Conservation (phyloP, 768 basidiomycete genomes). For the Termitomyces sp. region DNA sequence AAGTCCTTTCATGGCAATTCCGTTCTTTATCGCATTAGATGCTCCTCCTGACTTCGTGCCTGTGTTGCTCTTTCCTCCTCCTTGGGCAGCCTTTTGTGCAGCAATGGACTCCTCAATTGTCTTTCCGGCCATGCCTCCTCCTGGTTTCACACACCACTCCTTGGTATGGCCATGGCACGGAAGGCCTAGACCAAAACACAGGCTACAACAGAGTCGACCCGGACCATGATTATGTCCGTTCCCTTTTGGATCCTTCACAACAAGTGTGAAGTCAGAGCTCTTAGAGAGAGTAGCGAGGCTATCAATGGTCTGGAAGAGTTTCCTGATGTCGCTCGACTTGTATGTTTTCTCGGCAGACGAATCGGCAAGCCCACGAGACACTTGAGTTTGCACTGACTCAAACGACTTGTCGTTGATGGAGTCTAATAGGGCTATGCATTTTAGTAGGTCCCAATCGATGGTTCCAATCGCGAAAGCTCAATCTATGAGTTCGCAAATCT, state of each 20-base stretch:
- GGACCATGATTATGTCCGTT: background rate
- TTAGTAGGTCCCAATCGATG: conserved; percentile 11
- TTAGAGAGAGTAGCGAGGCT: background rate
- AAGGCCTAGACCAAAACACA: background rate
- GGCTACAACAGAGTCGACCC: background rate
- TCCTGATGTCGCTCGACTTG: conserved; percentile 1
- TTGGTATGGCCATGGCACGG: background rate
- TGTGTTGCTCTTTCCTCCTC: background rate
- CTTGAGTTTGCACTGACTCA: conserved; percentile 7
- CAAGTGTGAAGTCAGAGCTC: background rate
- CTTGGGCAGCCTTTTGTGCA: background rate
- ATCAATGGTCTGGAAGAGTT: background rate
- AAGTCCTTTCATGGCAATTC: too few relatives aligned
- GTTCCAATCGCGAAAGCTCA: conserved; percentile 10
- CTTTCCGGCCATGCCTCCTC: background rate
- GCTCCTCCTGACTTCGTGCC: too few relatives aligned
- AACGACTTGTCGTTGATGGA: conserved; percentile 6
- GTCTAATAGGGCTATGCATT: conserved; percentile 10
- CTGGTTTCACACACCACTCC: background rate
- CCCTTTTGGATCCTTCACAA: background rate
- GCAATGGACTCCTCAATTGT: background rate
- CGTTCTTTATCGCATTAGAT: too few relatives aligned
- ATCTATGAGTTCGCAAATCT: conserved; percentile 2
- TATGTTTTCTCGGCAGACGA: conserved; percentile 8
- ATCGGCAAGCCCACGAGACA: conserved; percentile 7